Evolutionary conservation across 352 stramenopile genomes (phyloP).

Genomic region (Globisporangium mamillatum): DNA sequence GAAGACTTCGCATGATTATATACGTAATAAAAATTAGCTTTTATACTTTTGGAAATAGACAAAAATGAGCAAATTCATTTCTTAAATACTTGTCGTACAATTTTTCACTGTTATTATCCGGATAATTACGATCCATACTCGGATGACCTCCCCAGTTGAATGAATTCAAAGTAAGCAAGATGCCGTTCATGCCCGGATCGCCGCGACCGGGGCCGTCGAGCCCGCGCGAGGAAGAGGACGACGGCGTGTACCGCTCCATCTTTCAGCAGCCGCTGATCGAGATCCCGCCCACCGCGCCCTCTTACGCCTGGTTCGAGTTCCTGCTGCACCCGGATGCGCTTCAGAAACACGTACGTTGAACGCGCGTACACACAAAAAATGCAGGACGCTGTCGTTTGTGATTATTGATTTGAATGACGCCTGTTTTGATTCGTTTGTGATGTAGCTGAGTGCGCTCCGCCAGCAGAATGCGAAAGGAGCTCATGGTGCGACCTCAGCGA

Average conservation of each 20-base stretch:
- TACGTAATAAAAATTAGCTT: no score
- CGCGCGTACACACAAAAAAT: background rate
- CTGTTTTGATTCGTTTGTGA: background rate
- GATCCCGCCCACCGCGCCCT: conserved; percentile 57
- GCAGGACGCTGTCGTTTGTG: background rate
- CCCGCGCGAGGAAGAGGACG: conserved; percentile 35
- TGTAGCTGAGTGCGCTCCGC: conserved; percentile 48
- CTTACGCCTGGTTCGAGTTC: conserved; percentile 86
- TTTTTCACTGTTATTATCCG: no score
- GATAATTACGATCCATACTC: background rate
- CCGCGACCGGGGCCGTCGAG: conserved; percentile 36
- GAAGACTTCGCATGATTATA: no score
- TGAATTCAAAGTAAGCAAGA: conserved; percentile 15
- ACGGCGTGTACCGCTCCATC: conserved; percentile 79
- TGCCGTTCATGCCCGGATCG: conserved; percentile 64
- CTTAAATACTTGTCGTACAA: no score
- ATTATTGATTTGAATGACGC: background rate
- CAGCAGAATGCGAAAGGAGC: conserved; percentile 39
- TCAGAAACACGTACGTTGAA: conserved; percentile 58
- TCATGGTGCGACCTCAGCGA: conserved; percentile 65
- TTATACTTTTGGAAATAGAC: no score
- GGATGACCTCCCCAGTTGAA: background rate
- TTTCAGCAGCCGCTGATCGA: conserved; percentile 83
- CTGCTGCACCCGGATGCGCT: conserved; percentile 76
- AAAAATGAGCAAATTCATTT: no score